These are phyloP conservation scores for Geosiphon pyriformis DNA, from an alignment of 192 early-diverging fungal genomes.

Conservation along the genomic window DNA sequence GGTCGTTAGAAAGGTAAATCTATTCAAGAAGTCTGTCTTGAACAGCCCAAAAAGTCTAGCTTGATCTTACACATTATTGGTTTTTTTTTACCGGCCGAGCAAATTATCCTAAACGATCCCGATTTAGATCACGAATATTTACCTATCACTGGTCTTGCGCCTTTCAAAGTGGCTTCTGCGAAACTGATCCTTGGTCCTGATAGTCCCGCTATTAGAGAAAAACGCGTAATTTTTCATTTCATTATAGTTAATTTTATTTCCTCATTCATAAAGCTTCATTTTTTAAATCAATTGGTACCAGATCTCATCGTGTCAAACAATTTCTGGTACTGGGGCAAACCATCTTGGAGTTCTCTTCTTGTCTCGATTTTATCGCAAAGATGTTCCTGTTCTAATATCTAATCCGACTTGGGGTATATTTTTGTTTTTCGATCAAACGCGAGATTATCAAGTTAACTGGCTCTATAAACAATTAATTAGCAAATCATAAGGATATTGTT, in stretches of 20 bases:
- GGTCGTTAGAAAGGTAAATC: slow-evolving; percentile 78
- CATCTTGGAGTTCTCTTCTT: slow-evolving; percentile 84
- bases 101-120: slow-evolving; percentile 61
- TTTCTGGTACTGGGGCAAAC: slow-evolving; percentile 93
- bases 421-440: slow-evolving; percentile 5
- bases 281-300: neutral
- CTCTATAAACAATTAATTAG: slow-evolving; percentile 29
- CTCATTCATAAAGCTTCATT: neutral
- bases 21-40: neutral
- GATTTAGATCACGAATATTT: slow-evolving; percentile 90
- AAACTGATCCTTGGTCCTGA: slow-evolving; percentile 78
- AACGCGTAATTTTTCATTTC: slow-evolving; percentile 47
- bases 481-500: slow-evolving; percentile 90
- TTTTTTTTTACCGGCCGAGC: slow-evolving; percentile 59
- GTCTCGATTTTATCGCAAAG: slow-evolving; percentile 57
- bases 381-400: slow-evolving; percentile 75
- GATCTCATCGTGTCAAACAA: slow-evolving; percentile 71
- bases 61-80: neutral
- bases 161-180: slow-evolving; percentile 75
- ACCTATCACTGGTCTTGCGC: slow-evolving; percentile 74
- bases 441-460: neutral
- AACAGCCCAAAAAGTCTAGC: neutral
- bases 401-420: slow-evolving; percentile 92
- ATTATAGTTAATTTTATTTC: neutral
- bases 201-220: slow-evolving; percentile 63